Percentiles rank a stretch among this genome's conserved stretches.
phyloP scores from a whole-genome alignment of 352 stramenopile species.

The Phytophthora citrophthora region DNA sequence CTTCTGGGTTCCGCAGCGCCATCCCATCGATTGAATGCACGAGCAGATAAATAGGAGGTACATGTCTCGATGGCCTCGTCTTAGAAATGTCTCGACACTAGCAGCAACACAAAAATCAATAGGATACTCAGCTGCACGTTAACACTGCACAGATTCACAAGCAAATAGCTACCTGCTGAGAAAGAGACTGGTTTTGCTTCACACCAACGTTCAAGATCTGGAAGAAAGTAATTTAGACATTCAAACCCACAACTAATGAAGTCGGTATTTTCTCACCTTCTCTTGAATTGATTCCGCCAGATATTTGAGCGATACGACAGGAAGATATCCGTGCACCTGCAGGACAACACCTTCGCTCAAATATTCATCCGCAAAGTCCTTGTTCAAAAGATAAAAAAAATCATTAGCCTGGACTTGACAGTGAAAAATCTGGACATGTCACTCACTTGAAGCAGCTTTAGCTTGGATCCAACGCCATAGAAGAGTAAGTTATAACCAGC shows the following conservation, averaged over 20 bases:
- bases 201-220: constrained; percentile 31
- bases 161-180: constrained; percentile 33
- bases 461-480: constrained; percentile 63
- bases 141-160: too few relatives aligned
- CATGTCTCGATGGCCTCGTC: constrained; percentile 13
- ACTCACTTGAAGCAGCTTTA: constrained; percentile 53
- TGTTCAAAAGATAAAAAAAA: constrained; percentile 1
- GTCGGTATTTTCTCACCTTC: constrained; percentile 22
- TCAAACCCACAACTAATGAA: background rate
- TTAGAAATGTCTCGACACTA: constrained; percentile 45
- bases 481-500: constrained; percentile 61
- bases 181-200: constrained; percentile 38
- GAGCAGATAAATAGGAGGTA: constrained; percentile 44
- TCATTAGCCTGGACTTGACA: background rate
- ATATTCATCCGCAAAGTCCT: constrained; percentile 49
- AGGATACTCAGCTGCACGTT: constrained; percentile 2
- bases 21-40: constrained; percentile 65
- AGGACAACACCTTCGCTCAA: constrained; percentile 48
- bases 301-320: constrained; percentile 56
- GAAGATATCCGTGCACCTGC: constrained; percentile 65
- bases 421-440: background rate
- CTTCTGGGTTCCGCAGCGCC: constrained; percentile 47
- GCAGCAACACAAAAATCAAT: background rate
- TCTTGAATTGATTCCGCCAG: constrained; percentile 43
- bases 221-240: background rate